Evolutionary conservation across 371 early-diverging fungal genomes (phyloP).

Genomic region (Nosema granulosis): DNA sequence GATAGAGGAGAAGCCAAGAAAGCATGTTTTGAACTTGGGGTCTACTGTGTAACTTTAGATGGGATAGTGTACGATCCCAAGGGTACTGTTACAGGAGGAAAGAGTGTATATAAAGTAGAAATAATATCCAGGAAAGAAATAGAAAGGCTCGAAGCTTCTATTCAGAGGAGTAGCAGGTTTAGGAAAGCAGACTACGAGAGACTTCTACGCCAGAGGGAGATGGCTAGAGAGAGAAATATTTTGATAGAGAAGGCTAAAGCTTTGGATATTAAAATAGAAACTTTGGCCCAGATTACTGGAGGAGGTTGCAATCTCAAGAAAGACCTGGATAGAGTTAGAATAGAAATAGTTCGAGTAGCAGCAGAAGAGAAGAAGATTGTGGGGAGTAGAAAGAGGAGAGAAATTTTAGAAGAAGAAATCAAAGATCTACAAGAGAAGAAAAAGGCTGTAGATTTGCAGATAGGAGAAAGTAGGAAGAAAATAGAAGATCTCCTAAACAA

Average conservation of each 20-base stretch:
- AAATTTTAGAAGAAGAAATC: slow-evolving; percentile 17
- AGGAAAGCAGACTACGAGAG: not conserved
- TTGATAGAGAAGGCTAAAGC: not conserved
- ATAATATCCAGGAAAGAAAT: slow-evolving; percentile 56
- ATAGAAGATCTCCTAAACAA: slow-evolving; percentile 66
- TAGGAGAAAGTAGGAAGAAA: slow-evolving; percentile 68
- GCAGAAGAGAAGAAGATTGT: slow-evolving; percentile 1
- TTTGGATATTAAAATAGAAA: slow-evolving; percentile 58
- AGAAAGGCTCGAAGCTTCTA: slow-evolving; percentile 5
- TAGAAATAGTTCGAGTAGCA: not conserved
- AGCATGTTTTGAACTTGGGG: slow-evolving; percentile 72
- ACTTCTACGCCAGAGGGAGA: not conserved
- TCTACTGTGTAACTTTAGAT: slow-evolving; percentile 80
- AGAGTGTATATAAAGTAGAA: slow-evolving; percentile 59
- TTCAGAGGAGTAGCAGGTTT: too few species aligned
- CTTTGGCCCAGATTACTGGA: not conserved
- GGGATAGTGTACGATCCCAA: slow-evolving; percentile 96
- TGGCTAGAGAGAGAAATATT: not conserved
- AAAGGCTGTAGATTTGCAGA: slow-evolving; percentile 1
- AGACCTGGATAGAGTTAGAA: slow-evolving; percentile 4
- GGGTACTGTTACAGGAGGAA: slow-evolving; percentile 92
- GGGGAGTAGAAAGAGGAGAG: slow-evolving; percentile 3
- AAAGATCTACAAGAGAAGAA: slow-evolving; percentile 44
- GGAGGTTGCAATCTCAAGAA: not conserved
- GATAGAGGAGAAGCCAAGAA: slow-evolving; percentile 72